Conservation (phyloP, 768 basidiomycete species). For the Auriscalpium vulgare region DNA sequence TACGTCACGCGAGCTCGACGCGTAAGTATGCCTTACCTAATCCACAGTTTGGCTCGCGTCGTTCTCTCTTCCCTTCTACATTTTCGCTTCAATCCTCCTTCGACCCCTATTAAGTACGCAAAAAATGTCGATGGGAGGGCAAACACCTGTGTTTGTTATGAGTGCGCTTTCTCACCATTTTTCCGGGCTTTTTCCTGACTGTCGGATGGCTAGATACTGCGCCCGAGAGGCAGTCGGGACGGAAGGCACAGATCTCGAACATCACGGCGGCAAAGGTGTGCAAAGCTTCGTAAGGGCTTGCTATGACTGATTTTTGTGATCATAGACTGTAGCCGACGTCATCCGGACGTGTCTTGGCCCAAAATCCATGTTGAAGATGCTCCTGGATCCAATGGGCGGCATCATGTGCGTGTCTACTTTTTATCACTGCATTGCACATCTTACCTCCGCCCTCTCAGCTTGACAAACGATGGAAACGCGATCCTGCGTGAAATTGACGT, state of each 20-base stretch:
- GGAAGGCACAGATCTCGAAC: constrained; percentile 94
- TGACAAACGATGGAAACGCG: constrained; percentile 99
- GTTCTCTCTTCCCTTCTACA: too few relatives aligned
- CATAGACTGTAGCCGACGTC: constrained; percentile 92
- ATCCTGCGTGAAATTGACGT: constrained; percentile 98
- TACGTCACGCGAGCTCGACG: too few relatives aligned
- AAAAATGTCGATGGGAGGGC: constrained; percentile 34
- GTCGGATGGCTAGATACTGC: constrained; percentile 58
- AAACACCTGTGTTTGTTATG: constrained; percentile 81
- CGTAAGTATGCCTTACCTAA: too few relatives aligned
- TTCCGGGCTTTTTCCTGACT: constrained; percentile 2
- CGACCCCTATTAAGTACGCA: not conserved
- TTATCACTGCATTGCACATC: not conserved
- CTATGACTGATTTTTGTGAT: not conserved
- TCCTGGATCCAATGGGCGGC: constrained; percentile 98
- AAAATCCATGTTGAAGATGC: constrained; percentile 99
- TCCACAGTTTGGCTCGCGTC: too few relatives aligned
- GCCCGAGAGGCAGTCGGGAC: constrained; percentile 87
- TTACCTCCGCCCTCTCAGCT: constrained; percentile 32
- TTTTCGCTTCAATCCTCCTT: too few relatives aligned
- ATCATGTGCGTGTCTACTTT: constrained; percentile 59
- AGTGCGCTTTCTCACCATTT: constrained; percentile 36
- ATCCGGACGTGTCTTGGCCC: constrained; percentile 96
- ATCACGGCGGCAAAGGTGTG: constrained; percentile 93
- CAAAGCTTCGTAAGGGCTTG: not conserved